Percentiles rank a stretch among this genome's conserved stretches.
These are phyloP conservation scores for Moesziomyces sp. DNA, from an alignment of 1,284 basidiomycete genomes.

Conservation along the genomic window DNA sequence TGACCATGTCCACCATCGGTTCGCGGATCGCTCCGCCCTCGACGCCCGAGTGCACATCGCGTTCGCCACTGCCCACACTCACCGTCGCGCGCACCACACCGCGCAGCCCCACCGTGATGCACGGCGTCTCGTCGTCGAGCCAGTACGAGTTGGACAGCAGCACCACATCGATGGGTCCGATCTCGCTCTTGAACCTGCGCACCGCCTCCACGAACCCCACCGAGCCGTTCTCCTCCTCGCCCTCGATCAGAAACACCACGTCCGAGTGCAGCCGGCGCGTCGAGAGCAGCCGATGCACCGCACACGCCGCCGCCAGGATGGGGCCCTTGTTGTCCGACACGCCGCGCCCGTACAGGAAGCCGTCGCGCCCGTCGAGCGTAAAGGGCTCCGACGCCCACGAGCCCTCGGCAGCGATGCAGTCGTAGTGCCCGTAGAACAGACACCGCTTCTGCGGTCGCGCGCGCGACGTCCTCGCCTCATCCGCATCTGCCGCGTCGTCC, in stretches of 20 bases:
- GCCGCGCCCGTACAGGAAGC: constrained; percentile 92
- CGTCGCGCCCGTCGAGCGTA: constrained; percentile 82
- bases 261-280: constrained; percentile 82
- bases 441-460: constrained; percentile 32
- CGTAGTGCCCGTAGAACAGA: constrained; percentile 65
- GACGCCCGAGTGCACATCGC: constrained; percentile 88
- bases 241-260: constrained; percentile 90
- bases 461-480: constrained; percentile 5
- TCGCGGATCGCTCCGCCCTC: constrained; percentile 88
- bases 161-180: constrained; percentile 60
- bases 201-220: constrained; percentile 83
- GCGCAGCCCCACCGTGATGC: constrained; percentile 92
- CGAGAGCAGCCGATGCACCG: constrained; percentile 82
- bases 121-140: constrained; percentile 93
- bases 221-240: constrained; percentile 94
- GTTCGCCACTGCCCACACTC: constrained; percentile 73
- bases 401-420: constrained; percentile 57
- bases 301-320: constrained; percentile 88
- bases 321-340: constrained; percentile 86
- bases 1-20: constrained; percentile 91
- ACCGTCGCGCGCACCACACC: constrained; percentile 88
- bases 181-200: constrained; percentile 73
- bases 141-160: constrained; percentile 84
- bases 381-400: constrained; percentile 89
- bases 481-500: constrained; percentile 1